Conservation (phyloP, 1,284 basidiomycete species). For the Rugosomyces carneus region DNA sequence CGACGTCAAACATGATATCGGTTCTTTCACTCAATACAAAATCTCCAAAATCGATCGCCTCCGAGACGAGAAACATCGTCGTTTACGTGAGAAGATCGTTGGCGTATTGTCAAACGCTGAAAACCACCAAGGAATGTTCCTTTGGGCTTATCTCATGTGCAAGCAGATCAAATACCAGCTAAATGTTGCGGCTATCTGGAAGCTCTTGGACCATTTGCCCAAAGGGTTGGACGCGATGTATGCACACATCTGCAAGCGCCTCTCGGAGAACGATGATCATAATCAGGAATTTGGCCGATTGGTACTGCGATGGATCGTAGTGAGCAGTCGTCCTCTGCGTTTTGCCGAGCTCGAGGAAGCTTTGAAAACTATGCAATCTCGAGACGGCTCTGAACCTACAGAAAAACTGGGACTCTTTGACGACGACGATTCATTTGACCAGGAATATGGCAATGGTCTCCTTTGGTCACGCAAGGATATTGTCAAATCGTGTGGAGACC, state of each 20-base stretch:
- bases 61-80: not conserved
- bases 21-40: slow-evolving; percentile 3
- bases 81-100: slow-evolving; percentile 1
- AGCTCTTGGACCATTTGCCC: slow-evolving; percentile 5
- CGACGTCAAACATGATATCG: slow-evolving; percentile 8
- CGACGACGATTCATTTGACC: not conserved
- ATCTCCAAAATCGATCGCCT: slow-evolving; percentile 7
- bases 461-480: slow-evolving; percentile 12
- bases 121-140: slow-evolving; percentile 10
- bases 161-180: slow-evolving; percentile 5
- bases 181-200: not conserved
- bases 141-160: slow-evolving; percentile 9
- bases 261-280: slow-evolving; percentile 4
- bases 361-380: slow-evolving; percentile 2
- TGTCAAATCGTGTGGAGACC: slow-evolving; percentile 8
- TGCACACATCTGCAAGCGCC: slow-evolving; percentile 4
- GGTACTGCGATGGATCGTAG: slow-evolving; percentile 9
- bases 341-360: slow-evolving; percentile 7
- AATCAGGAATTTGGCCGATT: not conserved
- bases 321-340: slow-evolving; percentile 4
- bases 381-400: not conserved
- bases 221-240: slow-evolving; percentile 8
- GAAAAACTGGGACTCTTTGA: not conserved
- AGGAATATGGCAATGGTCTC: slow-evolving; percentile 4
- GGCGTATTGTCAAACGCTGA: slow-evolving; percentile 3